phyloP scores from a whole-genome alignment of 192 early-diverging fungal species.

The Coemansia sp. region DNA sequence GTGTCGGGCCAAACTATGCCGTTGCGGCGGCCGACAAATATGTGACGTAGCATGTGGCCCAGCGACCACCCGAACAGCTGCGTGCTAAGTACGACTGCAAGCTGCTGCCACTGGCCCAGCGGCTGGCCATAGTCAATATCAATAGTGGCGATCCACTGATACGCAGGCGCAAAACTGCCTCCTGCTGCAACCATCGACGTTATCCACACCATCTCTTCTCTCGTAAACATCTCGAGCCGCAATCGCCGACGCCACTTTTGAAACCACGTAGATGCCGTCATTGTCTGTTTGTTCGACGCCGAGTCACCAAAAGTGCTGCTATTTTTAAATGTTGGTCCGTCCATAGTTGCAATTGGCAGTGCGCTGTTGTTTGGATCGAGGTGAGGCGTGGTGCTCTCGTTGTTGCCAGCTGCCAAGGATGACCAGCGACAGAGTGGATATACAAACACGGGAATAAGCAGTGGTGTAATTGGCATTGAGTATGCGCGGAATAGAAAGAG shows the following conservation, averaged over 20 bases:
- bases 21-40: conserved; percentile 33
- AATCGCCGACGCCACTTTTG: conserved; percentile 2
- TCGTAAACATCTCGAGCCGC: conserved; percentile 11
- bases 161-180: conserved; percentile 47
- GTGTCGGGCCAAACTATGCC: conserved; percentile 44
- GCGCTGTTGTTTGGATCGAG: background rate
- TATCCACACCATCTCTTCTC: conserved; percentile 48
- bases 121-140: conserved; percentile 41
- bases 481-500: conserved; percentile 48
- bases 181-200: conserved; percentile 48
- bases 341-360: background rate
- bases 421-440: conserved; percentile 33
- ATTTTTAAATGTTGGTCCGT: conserved; percentile 5
- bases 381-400: background rate
- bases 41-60: conserved; percentile 33
- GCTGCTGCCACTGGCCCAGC: conserved; percentile 33
- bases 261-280: background rate
- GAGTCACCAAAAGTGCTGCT: background rate
- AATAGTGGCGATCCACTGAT: conserved; percentile 47
- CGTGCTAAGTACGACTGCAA: conserved; percentile 32
- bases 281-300: background rate
- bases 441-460: conserved; percentile 39
- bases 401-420: background rate
- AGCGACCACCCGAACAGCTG: conserved; percentile 49
- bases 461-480: conserved; percentile 38